Evolutionary conservation across 148 eudicot genomes (phyloP).

Genomic region (Chenopodium formosanum): DNA sequence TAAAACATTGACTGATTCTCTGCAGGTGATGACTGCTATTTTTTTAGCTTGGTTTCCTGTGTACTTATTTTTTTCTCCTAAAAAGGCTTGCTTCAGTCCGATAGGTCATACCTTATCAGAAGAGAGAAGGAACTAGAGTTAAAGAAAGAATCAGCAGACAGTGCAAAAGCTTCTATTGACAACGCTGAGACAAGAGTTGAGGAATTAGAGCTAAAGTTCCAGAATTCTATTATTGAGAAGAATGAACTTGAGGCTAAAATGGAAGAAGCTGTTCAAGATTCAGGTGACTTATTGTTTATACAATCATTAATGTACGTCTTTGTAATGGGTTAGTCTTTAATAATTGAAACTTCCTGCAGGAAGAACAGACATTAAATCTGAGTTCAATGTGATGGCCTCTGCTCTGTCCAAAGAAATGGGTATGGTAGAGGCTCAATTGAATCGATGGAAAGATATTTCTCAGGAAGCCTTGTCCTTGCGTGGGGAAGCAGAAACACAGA

Average conservation of each 20-base stretch:
- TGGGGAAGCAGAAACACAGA: slow-evolving; percentile 60
- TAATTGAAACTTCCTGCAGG: slow-evolving; percentile 40
- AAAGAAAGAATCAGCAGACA: slow-evolving; percentile 57
- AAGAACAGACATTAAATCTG: slow-evolving; percentile 77
- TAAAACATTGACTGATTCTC: slow-evolving; percentile 60
- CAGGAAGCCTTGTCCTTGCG: slow-evolving; percentile 71
- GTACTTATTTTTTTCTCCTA: slow-evolving; percentile 24
- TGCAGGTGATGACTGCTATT: slow-evolving; percentile 58
- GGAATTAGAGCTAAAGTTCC: slow-evolving; percentile 67
- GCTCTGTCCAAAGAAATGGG: slow-evolving; percentile 87
- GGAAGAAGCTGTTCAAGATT: slow-evolving; percentile 95
- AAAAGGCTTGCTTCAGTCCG: slow-evolving; percentile 56
- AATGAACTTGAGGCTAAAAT: slow-evolving; percentile 78
- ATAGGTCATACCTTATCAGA: slow-evolving; percentile 59
- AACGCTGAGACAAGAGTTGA: slow-evolving; percentile 62
- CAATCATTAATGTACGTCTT: background rate
- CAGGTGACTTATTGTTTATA: slow-evolving; percentile 46
- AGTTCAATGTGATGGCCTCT: slow-evolving; percentile 80
- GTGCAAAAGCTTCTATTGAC: slow-evolving; percentile 39
- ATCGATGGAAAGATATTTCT: slow-evolving; percentile 83
- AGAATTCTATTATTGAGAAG: slow-evolving; percentile 52
- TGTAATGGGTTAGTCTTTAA: slow-evolving; percentile 3
- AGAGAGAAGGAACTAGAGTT: slow-evolving; percentile 76
- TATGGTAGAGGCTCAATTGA: slow-evolving; percentile 87
- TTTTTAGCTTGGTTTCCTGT: slow-evolving; percentile 11